These are phyloP conservation scores for Diaporthe humulicola DNA, from an alignment of 2,329 filamentous ascomycete genomes.

Conservation along the genomic window DNA sequence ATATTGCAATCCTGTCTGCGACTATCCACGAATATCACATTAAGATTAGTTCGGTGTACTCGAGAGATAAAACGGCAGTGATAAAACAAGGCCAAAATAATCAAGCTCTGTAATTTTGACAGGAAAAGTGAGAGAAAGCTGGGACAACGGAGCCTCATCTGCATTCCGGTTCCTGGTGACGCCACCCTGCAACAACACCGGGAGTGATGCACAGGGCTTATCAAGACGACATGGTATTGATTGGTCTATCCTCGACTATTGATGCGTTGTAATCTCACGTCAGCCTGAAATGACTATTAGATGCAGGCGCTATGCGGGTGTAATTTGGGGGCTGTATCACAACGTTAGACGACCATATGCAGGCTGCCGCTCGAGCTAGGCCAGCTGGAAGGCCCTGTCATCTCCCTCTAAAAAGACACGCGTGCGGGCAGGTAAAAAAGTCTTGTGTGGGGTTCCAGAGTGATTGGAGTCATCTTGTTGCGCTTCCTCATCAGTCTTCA, in stretches of 20 bases:
- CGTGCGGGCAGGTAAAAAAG: neutral
- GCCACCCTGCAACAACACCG: neutral
- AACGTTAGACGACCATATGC: neutral
- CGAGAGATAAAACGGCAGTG: too few relatives aligned
- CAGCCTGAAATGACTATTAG: neutral
- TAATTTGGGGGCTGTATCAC: neutral
- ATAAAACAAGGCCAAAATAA: too few relatives aligned
- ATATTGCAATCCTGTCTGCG: neutral
- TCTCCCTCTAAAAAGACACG: neutral
- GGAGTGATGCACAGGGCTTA: neutral
- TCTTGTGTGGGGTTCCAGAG: neutral
- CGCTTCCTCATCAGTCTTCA: neutral
- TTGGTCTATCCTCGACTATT: neutral
- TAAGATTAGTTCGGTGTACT: accelerated
- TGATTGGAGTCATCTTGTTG: neutral
- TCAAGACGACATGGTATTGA: neutral
- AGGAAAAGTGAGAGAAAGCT: neutral
- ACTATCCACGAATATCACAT: neutral
- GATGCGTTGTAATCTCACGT: neutral
- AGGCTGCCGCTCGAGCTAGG: neutral
- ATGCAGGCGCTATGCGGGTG: neutral
- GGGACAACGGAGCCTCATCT: neutral
- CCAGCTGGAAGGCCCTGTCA: neutral
- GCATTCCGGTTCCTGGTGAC: neutral
- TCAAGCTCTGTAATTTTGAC: neutral